Evolutionary conservation across 1,284 basidiomycete genomes (phyloP).

Genomic region (Naganishia liquefaciens): DNA sequence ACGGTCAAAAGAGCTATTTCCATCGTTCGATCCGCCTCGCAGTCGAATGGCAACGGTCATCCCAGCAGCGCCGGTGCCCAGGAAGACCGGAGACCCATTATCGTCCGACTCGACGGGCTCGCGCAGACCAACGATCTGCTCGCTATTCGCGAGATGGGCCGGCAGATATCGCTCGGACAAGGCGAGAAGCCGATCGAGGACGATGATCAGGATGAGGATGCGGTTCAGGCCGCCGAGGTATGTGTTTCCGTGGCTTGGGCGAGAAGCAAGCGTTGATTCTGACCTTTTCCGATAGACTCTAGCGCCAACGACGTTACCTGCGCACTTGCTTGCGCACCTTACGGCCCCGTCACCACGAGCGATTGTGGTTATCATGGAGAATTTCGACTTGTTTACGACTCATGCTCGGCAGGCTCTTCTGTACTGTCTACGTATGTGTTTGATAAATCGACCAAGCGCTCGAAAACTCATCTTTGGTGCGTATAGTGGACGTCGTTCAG

Average conservation of each 20-base stretch:
- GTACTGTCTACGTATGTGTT: conserved; percentile 85
- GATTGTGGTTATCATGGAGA: conserved; percentile 79
- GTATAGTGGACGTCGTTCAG: conserved; percentile 56
- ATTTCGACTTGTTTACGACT: conserved; percentile 85
- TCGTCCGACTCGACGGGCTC: conserved; percentile 81
- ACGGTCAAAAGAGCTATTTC: conserved; percentile 31
- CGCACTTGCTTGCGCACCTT: conserved; percentile 77
- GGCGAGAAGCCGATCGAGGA: conserved; percentile 50
- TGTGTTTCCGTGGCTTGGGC: conserved; percentile 8
- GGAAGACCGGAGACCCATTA: conserved; percentile 60
- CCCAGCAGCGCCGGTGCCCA: conserved; percentile 17
- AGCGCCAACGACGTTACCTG: conserved; percentile 61
- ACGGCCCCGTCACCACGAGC: conserved; percentile 75
- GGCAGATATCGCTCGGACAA: conserved; percentile 61
- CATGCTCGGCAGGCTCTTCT: conserved; percentile 84
- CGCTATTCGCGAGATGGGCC: conserved; percentile 88
- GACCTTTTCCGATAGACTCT: conserved; percentile 40
- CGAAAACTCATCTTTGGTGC: conserved; percentile 8
- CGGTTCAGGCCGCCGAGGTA: conserved; percentile 43
- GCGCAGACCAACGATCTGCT: conserved; percentile 79
- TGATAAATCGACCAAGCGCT: conserved; percentile 41
- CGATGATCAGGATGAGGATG: conserved; percentile 52
- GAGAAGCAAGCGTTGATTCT: neutral
- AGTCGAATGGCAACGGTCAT: conserved; percentile 1
- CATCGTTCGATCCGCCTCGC: conserved; percentile 3